A percentile compares a stretch with the other conserved stretches of the same genome.
These are phyloP conservation scores for Ogataea paraovalis DNA, from an alignment of 805 yeast species.

Conservation along the genomic window DNA sequence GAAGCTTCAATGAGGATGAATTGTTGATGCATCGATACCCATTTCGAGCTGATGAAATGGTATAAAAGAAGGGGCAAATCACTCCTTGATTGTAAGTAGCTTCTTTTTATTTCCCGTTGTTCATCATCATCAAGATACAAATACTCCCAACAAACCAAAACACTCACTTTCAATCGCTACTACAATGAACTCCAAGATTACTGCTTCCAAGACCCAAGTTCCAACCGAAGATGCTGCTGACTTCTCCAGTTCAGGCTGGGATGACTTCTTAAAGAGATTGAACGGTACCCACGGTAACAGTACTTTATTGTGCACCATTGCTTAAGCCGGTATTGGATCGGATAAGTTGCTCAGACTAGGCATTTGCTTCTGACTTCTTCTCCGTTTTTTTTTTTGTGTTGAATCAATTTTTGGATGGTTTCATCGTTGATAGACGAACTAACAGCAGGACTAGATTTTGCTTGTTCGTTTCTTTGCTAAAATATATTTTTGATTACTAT, in stretches of 20 bases:
- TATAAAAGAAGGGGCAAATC: neutral
- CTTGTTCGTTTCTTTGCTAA: no score
- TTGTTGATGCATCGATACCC: neutral
- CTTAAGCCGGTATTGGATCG: neutral
- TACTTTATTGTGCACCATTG: neutral
- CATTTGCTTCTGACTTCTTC: no score
- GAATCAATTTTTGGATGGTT: no score
- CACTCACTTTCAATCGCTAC: neutral
- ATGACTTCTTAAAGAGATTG: neutral
- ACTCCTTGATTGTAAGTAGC: neutral
- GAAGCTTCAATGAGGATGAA: neutral
- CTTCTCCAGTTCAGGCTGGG: neutral
- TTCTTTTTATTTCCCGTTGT: neutral
- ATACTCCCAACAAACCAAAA: neutral
- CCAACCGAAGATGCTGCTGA: constrained; percentile 1
- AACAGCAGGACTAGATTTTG: no score
- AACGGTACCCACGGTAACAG: constrained; percentile 1
- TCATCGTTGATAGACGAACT: neutral
- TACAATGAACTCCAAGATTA: constrained; percentile 1
- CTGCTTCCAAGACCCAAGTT: neutral
- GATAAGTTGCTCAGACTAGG: no score
- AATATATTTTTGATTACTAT: no score
- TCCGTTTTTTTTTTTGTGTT: neutral
- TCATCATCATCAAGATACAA: neutral
- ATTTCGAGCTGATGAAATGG: neutral